Conservation (phyloP, 306 rosid genomes). For the Geum urbanum region DNA sequence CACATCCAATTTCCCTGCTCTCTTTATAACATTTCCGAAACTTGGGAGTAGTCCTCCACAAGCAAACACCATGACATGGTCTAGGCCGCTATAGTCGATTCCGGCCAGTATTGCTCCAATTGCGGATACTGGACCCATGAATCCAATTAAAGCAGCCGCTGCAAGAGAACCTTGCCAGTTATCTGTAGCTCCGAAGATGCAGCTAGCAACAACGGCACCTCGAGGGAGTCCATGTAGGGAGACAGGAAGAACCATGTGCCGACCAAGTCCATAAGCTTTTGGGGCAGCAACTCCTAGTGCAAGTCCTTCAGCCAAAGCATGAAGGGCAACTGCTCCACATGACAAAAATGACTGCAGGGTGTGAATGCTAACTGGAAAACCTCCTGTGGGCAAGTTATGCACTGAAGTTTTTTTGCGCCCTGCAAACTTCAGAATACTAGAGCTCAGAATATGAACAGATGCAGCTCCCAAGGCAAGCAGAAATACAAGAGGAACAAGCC, state of each 20-base stretch:
- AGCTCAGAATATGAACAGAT: slow-evolving; percentile 51
- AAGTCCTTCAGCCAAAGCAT: slow-evolving; percentile 95
- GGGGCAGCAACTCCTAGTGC: slow-evolving; percentile 99
- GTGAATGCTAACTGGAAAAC: slow-evolving; percentile 66
- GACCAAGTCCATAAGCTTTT: slow-evolving; percentile 92
- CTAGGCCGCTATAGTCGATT: slow-evolving; percentile 89
- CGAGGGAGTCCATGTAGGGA: slow-evolving; percentile 96
- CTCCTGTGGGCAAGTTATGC: slow-evolving; percentile 44
- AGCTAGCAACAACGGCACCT: slow-evolving; percentile 98
- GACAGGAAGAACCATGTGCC: slow-evolving; percentile 96
- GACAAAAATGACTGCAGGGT: slow-evolving; percentile 92
- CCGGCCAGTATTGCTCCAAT: slow-evolving; percentile 94
- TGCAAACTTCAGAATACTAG: slow-evolving; percentile 57
- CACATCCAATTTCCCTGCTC: slow-evolving; percentile 66
- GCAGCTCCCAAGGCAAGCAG: slow-evolving; percentile 71
- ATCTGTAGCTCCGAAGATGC: slow-evolving; percentile 87
- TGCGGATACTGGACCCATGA: slow-evolving; percentile 87
- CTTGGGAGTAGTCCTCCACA: slow-evolving; percentile 90
- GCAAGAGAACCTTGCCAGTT: slow-evolving; percentile 94
- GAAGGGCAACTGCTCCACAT: slow-evolving; percentile 84
- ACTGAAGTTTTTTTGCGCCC: slow-evolving; percentile 53
- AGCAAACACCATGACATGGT: slow-evolving; percentile 86
- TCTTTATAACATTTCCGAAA: slow-evolving; percentile 58
- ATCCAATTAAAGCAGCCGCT: slow-evolving; percentile 79
- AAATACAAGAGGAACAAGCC: slow-evolving; percentile 44